Evolutionary conservation across 2,329 filamentous ascomycete genomes (phyloP), one percentile per base, ranked within the genome.

Genomic region (Aspergillus proliferans): DNA sequence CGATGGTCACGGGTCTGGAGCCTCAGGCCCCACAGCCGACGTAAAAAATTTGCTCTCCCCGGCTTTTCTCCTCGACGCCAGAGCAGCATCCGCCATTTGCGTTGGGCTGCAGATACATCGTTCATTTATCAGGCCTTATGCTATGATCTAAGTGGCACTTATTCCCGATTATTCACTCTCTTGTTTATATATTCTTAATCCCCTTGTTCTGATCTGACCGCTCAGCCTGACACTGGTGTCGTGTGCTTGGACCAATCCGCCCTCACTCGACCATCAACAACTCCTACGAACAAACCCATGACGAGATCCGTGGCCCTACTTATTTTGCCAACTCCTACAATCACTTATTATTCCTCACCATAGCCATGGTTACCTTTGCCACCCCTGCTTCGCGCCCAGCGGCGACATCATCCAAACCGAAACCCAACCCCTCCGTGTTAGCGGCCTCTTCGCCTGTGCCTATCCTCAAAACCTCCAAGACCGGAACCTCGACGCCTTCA

Each of bases 401-500:
- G 46, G 46, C 57, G 49, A 59, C 56, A 48, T 57, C 55, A 30
- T 38, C 24, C 44, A 41, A 43, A 14, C 18, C 39, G 10, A 19
- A 56, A 38, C 44, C 52, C 45, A 53, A 58, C 47, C 53, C 54
- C 41, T 58, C 62, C 45, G 68, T 68, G 66, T 53, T 62, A 12
- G 52, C 56, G 24, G 50, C 60, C 18, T 64, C 67, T 3, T 63
- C 64, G 24, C 64, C 64, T 43, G 59, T 62, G 28, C 64, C 68
- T 26, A 71, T 69, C 38, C 54, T 70, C 40, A 71, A 71, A 50
- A 60, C 60, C 28, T 60, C 68, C 33, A 70, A 69, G 43, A 50
- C 53, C 6, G 47, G 51, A 6, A 51, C 57, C 3, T 51, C 59
- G 10, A 53, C 50, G 2, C 48, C 58, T 6, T 65, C 62, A 30